Evolutionary conservation across 1,284 basidiomycete genomes (phyloP).

Genomic region (Paramarasmius palmivorus): DNA sequence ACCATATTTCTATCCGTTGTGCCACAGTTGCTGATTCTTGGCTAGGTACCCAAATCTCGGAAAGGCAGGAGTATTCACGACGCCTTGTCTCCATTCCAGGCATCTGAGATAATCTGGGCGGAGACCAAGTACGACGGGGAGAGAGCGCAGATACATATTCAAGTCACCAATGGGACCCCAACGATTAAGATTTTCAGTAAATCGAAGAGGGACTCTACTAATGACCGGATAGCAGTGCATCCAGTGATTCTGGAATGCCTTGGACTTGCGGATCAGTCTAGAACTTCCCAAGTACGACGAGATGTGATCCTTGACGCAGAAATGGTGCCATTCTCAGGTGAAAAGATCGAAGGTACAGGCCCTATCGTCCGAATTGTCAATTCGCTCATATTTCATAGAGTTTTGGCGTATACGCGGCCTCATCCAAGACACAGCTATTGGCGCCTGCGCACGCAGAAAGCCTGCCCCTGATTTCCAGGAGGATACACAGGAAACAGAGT

Average conservation of each 20-base stretch:
- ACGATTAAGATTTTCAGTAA: constrained; percentile 83
- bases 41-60: constrained; percentile 79
- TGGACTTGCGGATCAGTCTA: constrained; percentile 34
- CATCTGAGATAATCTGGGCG: constrained; percentile 61
- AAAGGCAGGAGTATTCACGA: constrained; percentile 66
- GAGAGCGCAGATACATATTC: constrained; percentile 83
- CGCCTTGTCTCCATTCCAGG: constrained; percentile 50
- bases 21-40: not conserved
- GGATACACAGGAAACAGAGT: constrained; percentile 3
- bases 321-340: constrained; percentile 79
- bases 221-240: constrained; percentile 71
- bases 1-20: not conserved
- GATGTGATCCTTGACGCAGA: constrained; percentile 83
- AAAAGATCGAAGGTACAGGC: constrained; percentile 55
- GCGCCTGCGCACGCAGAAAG: constrained; percentile 33
- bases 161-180: constrained; percentile 40
- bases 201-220: constrained; percentile 77
- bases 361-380: constrained; percentile 12
- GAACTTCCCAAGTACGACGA: constrained; percentile 29
- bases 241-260: constrained; percentile 65
- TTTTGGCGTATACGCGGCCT: constrained; percentile 71
- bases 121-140: constrained; percentile 94
- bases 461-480: not conserved
- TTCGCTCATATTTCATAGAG: constrained; percentile 40
- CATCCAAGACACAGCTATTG: constrained; percentile 55